Conservation (phyloP, 805 yeast species). For the Wickerhamiella spandovensis region DNA sequence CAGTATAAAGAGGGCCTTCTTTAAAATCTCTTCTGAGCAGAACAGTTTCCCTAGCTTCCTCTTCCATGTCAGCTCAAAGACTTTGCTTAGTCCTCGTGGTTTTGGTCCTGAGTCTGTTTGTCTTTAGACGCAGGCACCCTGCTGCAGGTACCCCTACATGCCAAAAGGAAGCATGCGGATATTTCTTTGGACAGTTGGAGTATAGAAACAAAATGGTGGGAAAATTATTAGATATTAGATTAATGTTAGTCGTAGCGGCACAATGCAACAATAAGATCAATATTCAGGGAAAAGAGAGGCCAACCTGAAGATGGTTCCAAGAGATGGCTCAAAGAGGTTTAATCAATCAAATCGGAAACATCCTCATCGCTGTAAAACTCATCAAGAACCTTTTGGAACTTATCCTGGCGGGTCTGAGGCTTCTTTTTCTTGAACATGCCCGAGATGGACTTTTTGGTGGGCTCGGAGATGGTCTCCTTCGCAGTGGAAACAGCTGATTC, state of each 20-base stretch:
- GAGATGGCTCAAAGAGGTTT: background rate
- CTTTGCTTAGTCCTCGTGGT: no score
- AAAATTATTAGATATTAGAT: no score
- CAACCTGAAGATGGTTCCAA: background rate
- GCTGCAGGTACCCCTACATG: no score
- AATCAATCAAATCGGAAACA: slow-evolving; percentile 19
- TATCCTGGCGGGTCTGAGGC: slow-evolving; percentile 6
- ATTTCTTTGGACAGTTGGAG: no score
- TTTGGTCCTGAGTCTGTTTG: no score
- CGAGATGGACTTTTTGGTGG: slow-evolving; percentile 6
- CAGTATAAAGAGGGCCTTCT: slow-evolving; percentile 18
- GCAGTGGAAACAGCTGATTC: slow-evolving; percentile 1
- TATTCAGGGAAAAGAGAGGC: no score
- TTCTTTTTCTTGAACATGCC: slow-evolving; percentile 7
- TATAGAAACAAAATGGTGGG: no score
- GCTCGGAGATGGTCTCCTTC: background rate
- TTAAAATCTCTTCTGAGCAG: slow-evolving; percentile 6
- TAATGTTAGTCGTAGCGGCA: no score
- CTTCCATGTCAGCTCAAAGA: background rate
- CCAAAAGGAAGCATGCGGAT: no score
- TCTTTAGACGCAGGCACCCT: no score
- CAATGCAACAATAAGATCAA: background rate
- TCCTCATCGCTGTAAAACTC: slow-evolving; percentile 25
- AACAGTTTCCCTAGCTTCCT: slow-evolving; percentile 6
- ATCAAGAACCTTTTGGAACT: slow-evolving; percentile 11